Evolutionary conservation across 306 rosid species (phyloP).

Genomic region (Casuarina cunninghamiana): DNA sequence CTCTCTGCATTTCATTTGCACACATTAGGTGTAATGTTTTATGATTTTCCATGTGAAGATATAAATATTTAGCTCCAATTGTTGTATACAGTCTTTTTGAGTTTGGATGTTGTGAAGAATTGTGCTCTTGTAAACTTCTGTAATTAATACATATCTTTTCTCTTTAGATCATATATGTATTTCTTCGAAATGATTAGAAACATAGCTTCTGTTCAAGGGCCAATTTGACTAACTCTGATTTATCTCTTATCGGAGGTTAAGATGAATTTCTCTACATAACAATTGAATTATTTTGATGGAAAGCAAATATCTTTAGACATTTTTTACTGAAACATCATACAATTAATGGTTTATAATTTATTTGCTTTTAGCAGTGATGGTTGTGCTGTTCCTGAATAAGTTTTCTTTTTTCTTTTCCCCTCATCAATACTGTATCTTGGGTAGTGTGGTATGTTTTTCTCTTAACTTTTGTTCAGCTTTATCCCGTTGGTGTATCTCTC

Average conservation of each 20-base stretch:
- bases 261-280: conserved; percentile 9
- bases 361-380: neutral
- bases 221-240: neutral
- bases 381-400: conserved; percentile 8
- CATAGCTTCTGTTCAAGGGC: neutral
- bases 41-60: neutral
- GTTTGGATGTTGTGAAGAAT: neutral
- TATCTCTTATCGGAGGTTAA: neutral
- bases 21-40: neutral
- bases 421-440: conserved; percentile 12
- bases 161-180: neutral
- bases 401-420: conserved; percentile 3
- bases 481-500: conserved; percentile 81
- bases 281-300: conserved; percentile 5
- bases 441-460: conserved; percentile 39
- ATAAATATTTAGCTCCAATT: neutral
- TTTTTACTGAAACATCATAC: conserved; percentile 14
- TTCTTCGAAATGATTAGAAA: neutral
- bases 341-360: neutral
- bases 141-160: neutral
- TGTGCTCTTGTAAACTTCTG: neutral
- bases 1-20: neutral
- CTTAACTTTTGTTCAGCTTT: conserved; percentile 61
- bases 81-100: neutral
- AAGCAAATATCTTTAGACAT: conserved; percentile 14